phyloP scores from a whole-genome alignment of 2,329 filamentous ascomycete genomes.

The Cladosporium sp. region DNA sequence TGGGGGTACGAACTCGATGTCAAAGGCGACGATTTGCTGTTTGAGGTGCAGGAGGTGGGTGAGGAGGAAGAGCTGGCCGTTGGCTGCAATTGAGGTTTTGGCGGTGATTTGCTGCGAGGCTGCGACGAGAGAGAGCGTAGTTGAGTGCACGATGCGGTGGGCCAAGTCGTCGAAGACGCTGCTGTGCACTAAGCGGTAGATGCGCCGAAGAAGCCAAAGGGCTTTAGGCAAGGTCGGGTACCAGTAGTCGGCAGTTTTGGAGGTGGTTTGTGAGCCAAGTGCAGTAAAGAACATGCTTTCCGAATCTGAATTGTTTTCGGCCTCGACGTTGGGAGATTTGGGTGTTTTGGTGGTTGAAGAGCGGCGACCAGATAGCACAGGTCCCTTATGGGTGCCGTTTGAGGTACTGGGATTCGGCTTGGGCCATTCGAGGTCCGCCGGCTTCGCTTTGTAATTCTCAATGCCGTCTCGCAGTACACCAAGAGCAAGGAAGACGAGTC shows the following conservation, averaged over 20 bases:
- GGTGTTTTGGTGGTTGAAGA: slow-evolving; percentile 33
- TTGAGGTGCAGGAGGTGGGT: slow-evolving; percentile 93
- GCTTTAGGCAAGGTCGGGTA: slow-evolving; percentile 65
- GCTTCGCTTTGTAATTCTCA: slow-evolving; percentile 60
- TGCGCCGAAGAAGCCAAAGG: slow-evolving; percentile 64
- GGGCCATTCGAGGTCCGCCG: slow-evolving; percentile 63
- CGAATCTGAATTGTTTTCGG: slow-evolving; percentile 52
- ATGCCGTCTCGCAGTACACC: slow-evolving; percentile 63
- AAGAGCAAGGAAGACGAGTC: slow-evolving; percentile 62
- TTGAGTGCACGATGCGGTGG: slow-evolving; percentile 83
- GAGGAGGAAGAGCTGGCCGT: slow-evolving; percentile 87
- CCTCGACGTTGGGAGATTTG: slow-evolving; percentile 46
- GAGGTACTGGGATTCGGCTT: slow-evolving; percentile 31
- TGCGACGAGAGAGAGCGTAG: slow-evolving; percentile 74
- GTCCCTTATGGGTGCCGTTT: slow-evolving; percentile 32
- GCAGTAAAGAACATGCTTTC: slow-evolving; percentile 36
- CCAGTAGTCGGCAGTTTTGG: slow-evolving; percentile 40
- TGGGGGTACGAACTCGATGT: slow-evolving; percentile 73
- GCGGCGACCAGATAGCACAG: slow-evolving; percentile 51
- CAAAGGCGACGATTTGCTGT: slow-evolving; percentile 91
- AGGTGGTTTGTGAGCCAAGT: neutral
- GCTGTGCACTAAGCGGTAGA: slow-evolving; percentile 66
- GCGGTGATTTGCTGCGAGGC: slow-evolving; percentile 65
- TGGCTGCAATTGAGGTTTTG: slow-evolving; percentile 56
- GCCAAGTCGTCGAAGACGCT: slow-evolving; percentile 68